A percentile compares a stretch with the other conserved stretches of the same genome.
These are phyloP conservation scores for Vanrija sp. DNA, from an alignment of 1,284 basidiomycete genomes.

Conservation along the genomic window DNA sequence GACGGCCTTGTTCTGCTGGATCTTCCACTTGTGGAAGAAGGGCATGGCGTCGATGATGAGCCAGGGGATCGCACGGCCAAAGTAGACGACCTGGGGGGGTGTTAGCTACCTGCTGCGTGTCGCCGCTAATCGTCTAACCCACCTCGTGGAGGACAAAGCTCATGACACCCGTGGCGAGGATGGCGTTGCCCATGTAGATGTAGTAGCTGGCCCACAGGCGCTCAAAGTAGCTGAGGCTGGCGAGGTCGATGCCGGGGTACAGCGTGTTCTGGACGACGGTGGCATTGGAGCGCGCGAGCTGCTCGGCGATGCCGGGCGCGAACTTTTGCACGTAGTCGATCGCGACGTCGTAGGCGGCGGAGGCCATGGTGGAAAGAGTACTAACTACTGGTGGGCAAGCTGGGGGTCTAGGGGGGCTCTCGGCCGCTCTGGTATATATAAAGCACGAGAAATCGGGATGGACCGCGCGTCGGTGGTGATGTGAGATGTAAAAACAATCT, in stretches of 20 bases:
- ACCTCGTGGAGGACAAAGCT: conserved; percentile 94
- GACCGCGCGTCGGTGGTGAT: neutral
- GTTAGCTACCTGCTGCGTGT: neutral
- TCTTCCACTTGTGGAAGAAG: conserved; percentile 91
- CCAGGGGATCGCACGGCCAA: conserved; percentile 92
- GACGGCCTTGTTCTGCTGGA: conserved; percentile 81
- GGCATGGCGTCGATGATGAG: conserved; percentile 92
- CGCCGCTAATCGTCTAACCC: conserved; percentile 27
- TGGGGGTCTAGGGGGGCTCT: neutral
- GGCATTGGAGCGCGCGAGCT: conserved; percentile 39
- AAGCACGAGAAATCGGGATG: neutral
- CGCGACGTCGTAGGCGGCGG: conserved; percentile 22
- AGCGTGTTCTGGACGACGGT: conserved; percentile 42
- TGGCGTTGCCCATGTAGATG: conserved; percentile 78
- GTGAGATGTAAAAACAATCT: neutral
- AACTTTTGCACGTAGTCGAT: conserved; percentile 41
- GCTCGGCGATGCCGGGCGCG: conserved; percentile 38
- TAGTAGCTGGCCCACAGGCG: conserved; percentile 79
- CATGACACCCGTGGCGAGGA: conserved; percentile 91
- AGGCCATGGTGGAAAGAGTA: conserved; percentile 24
- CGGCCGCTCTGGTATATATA: neutral
- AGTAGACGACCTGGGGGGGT: conserved; percentile 75
- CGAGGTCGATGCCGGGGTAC: conserved; percentile 56
- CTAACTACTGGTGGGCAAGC: neutral
- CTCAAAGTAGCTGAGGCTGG: conserved; percentile 69